Evolutionary conservation across 1,139 yeast genomes (phyloP).

Genomic region (Debaryomycetaceae sp.): DNA sequence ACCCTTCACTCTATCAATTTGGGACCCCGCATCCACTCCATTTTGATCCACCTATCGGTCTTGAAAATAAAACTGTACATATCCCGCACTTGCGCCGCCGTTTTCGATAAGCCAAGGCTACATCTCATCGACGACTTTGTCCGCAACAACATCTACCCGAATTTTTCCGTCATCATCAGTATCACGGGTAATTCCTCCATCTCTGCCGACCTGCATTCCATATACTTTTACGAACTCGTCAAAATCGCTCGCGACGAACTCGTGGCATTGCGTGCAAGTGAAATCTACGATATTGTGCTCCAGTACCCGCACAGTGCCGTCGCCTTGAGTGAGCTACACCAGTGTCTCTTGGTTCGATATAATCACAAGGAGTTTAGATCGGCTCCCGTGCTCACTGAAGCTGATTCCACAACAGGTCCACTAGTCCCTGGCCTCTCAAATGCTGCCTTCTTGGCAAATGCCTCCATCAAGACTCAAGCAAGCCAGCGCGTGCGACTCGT

Average conservation of each 20-base stretch:
- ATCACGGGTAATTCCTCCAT: conserved; percentile 8
- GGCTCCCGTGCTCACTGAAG: background rate
- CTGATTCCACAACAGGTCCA: background rate
- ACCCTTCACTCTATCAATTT: conserved; percentile 19
- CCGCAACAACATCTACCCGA: conserved; percentile 26
- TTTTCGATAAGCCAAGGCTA: conserved; percentile 34
- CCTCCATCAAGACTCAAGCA: conserved; percentile 16
- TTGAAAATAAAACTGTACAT: conserved; percentile 28
- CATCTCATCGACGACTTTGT: conserved; percentile 27
- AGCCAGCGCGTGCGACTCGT: conserved; percentile 45
- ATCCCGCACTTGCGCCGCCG: conserved; percentile 18
- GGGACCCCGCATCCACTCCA: conserved; percentile 21
- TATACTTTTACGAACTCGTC: conserved; percentile 20
- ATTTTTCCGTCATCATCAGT: conserved; percentile 17
- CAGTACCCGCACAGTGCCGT: conserved; percentile 47
- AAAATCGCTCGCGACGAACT: conserved; percentile 35
- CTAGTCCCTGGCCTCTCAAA: conserved; percentile 8
- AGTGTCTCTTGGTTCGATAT: conserved; percentile 25
- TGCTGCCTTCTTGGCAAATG: conserved; percentile 11
- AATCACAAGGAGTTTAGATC: conserved; percentile 7
- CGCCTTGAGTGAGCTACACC: conserved; percentile 56
- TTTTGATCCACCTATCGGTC: conserved; percentile 32
- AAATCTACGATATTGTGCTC: conserved; percentile 54
- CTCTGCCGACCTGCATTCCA: conserved; percentile 7
- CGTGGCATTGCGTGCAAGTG: conserved; percentile 43